These are phyloP conservation scores for Taphrina deformans DNA, from an alignment of 1,139 yeast species.

Conservation along the genomic window DNA sequence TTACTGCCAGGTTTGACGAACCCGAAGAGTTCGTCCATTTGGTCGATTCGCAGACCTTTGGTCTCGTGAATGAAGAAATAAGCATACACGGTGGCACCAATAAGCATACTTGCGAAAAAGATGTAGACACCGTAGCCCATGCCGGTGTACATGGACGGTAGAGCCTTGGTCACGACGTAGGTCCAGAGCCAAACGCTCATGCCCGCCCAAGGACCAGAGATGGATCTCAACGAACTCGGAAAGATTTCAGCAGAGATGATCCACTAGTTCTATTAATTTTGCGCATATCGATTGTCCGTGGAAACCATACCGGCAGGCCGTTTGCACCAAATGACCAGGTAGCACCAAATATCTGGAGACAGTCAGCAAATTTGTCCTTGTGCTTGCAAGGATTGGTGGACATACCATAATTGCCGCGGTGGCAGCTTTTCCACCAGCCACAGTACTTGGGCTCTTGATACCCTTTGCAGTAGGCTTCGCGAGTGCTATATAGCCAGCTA, in stretches of 20 bases:
- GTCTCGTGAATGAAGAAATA: background rate
- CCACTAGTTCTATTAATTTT: background rate
- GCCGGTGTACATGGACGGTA: background rate
- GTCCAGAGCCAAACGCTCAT: background rate
- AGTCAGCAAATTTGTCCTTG: background rate
- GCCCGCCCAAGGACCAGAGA: background rate
- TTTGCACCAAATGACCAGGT: background rate
- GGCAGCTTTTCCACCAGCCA: background rate
- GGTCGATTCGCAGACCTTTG: background rate
- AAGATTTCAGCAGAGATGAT: background rate
- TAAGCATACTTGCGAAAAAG: background rate
- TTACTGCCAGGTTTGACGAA: background rate
- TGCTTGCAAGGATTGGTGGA: background rate
- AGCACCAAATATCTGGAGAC: background rate
- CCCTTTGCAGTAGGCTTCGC: background rate
- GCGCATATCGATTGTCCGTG: background rate
- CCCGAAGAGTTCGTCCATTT: constrained; percentile 1
- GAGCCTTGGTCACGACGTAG: background rate
- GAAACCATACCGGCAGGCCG: background rate
- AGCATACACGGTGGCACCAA: background rate
- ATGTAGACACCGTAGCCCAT: background rate
- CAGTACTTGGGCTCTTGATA: background rate
- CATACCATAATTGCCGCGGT: background rate
- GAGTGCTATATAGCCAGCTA: background rate
- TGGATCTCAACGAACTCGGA: background rate